Percentiles rank a stretch among this genome's conserved stretches.
Evolutionary conservation across 257 asterid genomes (phyloP).

Genomic region (Fraxinus pennsylvanica): DNA sequence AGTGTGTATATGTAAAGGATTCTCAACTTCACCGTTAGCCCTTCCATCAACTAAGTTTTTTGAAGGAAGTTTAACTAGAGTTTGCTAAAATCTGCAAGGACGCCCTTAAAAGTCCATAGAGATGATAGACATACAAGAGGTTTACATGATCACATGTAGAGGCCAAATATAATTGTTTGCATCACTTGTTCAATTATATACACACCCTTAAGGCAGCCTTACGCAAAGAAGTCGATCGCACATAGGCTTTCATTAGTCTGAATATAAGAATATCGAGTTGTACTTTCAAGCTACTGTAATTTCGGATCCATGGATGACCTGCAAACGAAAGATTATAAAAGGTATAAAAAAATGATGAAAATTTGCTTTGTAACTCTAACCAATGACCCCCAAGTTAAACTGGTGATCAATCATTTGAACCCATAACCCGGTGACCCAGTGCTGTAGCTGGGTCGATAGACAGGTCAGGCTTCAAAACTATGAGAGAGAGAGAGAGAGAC

Average conservation of each 20-base stretch:
- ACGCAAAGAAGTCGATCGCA: conserved; percentile 68
- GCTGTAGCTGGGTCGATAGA: not conserved
- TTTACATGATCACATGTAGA: not conserved
- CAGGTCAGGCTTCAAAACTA: not conserved
- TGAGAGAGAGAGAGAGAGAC: conserved; percentile 14
- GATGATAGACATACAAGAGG: not conserved
- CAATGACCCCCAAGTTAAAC: not conserved
- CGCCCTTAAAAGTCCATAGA: not conserved
- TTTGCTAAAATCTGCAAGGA: not conserved
- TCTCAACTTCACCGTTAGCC: not conserved
- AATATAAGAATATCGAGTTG: conserved; percentile 56
- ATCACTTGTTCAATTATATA: conserved; percentile 10
- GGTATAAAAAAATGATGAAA: conserved; percentile 10
- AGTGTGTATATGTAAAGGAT: not conserved
- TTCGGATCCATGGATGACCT: conserved; percentile 79
- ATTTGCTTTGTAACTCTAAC: not conserved
- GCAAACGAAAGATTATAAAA: conserved; percentile 26
- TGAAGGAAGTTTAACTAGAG: not conserved
- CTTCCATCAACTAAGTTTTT: not conserved
- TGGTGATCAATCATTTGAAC: not conserved
- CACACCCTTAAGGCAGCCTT: conserved; percentile 78
- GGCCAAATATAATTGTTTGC: not conserved
- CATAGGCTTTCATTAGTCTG: conserved; percentile 58
- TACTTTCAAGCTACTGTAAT: conserved; percentile 33
- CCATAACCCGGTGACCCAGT: not conserved